Conservation (phyloP, 192 early-diverging fungal species). For the Mortierella hygrophila region DNA sequence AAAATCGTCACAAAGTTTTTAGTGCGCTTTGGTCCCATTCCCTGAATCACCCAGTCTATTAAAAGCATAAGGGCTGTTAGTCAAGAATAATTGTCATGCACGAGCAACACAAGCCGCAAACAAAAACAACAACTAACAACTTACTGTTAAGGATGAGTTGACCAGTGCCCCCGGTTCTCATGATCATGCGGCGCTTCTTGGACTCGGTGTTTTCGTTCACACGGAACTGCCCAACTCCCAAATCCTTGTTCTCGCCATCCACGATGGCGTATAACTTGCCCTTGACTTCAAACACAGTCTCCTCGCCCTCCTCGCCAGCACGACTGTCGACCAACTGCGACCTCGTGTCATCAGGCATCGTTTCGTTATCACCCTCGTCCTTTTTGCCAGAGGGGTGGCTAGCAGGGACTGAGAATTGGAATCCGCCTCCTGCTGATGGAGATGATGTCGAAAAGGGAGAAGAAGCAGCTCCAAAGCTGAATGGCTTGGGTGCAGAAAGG, state of each 20-base stretch:
- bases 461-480: neutral
- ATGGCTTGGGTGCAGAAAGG: conserved; percentile 11
- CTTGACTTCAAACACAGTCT: conserved; percentile 20
- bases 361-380: conserved; percentile 3
- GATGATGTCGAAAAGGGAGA: neutral
- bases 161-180: conserved; percentile 15
- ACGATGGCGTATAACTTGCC: conserved; percentile 10
- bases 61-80: neutral
- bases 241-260: conserved; percentile 17
- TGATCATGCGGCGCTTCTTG: conserved; percentile 30
- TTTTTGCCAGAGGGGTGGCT: neutral
- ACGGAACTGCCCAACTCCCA: conserved; percentile 29
- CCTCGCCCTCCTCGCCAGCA: conserved; percentile 20
- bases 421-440: neutral
- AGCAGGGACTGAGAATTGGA: neutral
- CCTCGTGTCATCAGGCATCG: conserved; percentile 24
- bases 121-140: neutral
- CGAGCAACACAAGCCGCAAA: neutral
- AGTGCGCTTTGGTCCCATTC: conserved; percentile 11
- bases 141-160: conserved; percentile 21
- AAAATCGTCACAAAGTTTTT: conserved; percentile 21
- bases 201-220: conserved; percentile 19
- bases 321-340: conserved; percentile 17
- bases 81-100: neutral
- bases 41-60: conserved; percentile 33